Conservation (phyloP, 139 green algal species). For the Bryopsis sp. region DNA sequence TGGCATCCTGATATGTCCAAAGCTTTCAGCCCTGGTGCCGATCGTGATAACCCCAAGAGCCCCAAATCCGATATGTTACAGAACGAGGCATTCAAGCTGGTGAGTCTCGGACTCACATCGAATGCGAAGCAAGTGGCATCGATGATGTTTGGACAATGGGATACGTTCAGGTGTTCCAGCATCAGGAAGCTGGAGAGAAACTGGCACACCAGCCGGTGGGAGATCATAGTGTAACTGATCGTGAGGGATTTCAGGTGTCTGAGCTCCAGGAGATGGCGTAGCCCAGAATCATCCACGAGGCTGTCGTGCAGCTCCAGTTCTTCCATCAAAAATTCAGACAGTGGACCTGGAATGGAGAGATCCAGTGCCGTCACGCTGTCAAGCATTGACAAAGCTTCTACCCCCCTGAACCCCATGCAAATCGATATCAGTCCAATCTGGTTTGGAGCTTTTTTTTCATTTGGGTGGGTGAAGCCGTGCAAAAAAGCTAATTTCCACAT, state of each 20-base stretch:
- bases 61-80: conserved; percentile 17
- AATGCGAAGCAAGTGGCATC: conserved; percentile 4
- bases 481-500: no score
- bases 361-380: conserved; percentile 4
- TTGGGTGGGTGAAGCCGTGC: not conserved
- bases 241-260: conserved; percentile 4
- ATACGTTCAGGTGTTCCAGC: conserved; percentile 9
- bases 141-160: conserved; percentile 1
- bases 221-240: not conserved
- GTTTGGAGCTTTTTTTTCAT: not conserved
- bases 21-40: not conserved
- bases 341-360: conserved; percentile 3
- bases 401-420: not conserved
- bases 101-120: not conserved
- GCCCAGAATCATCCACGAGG: not conserved
- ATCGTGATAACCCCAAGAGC: not conserved
- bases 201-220: not conserved
- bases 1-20: conserved; percentile 12
- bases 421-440: not conserved
- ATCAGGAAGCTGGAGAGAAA: not conserved
- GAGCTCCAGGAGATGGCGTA: conserved; percentile 13
- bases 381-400: conserved; percentile 4
- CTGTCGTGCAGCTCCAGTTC: no score
- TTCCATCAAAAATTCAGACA: not conserved
- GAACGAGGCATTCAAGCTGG: conserved; percentile 11